phyloP scores from a whole-genome alignment of 192 early-diverging fungal genomes.

The Backusella mclennaniae region DNA sequence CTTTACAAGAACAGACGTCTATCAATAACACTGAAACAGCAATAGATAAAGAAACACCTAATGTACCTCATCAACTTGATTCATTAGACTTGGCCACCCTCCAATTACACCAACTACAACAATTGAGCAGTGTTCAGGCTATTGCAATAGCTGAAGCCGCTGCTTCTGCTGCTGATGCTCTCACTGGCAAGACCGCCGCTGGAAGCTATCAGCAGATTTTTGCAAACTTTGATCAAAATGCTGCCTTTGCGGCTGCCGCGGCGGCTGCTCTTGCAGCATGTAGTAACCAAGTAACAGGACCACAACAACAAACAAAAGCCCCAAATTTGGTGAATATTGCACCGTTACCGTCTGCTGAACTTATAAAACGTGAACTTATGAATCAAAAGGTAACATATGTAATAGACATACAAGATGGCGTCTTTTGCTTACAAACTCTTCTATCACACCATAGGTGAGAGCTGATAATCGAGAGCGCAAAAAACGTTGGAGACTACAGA shows the following conservation, averaged over 20 bases:
- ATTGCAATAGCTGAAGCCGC: slow-evolving; percentile 22
- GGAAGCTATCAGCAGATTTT: slow-evolving; percentile 14
- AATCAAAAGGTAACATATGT: slow-evolving; percentile 33
- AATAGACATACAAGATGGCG: too few relatives aligned
- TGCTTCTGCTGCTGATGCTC: slow-evolving; percentile 8
- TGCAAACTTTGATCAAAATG: slow-evolving; percentile 14
- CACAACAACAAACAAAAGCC: background rate
- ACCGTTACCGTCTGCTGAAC: slow-evolving; percentile 19
- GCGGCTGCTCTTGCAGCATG: slow-evolving; percentile 7
- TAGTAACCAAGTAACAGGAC: background rate
- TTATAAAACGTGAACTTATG: slow-evolving; percentile 39
- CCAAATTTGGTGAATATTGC: background rate
- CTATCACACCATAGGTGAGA: slow-evolving; percentile 23
- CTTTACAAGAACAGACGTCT: background rate
- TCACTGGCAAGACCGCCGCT: background rate
- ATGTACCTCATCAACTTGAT: background rate
- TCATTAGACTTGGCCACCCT: background rate
- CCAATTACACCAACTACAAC: slow-evolving; percentile 11
- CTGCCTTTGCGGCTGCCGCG: background rate
- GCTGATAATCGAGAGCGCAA: slow-evolving; percentile 52
- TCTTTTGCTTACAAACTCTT: too few relatives aligned
- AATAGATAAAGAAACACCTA: background rate
- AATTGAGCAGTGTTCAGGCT: slow-evolving; percentile 23
- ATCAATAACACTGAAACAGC: background rate
- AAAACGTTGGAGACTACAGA: slow-evolving; percentile 50